Evolutionary conservation across 495 filamentous ascomycete genomes (phyloP).

Genomic region (Hypoxylon crocopeplum): DNA sequence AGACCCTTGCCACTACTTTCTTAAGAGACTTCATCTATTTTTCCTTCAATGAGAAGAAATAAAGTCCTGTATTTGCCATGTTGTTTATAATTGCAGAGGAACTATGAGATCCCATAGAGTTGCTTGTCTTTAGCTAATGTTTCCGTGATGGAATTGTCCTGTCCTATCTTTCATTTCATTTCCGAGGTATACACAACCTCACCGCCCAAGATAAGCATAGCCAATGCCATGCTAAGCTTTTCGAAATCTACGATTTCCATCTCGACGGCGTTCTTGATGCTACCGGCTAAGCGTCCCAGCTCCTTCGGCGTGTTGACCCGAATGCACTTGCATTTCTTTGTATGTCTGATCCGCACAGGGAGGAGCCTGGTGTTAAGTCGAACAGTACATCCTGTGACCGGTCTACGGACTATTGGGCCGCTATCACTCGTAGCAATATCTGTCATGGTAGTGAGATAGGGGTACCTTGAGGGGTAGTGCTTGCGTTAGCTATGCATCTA

Average conservation of each 20-base stretch:
- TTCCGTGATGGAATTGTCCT: too few species aligned
- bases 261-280: constrained; percentile 3
- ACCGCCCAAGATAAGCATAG: constrained; percentile 21
- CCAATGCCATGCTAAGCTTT: constrained; percentile 18
- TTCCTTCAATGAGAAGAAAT: too few species aligned
- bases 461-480: too few species aligned
- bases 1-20: too few species aligned
- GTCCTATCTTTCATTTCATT: neutral
- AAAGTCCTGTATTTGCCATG: too few species aligned
- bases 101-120: too few species aligned
- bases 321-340: constrained; percentile 25
- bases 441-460: too few species aligned
- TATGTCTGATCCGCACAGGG: constrained; percentile 4
- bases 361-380: constrained; percentile 5
- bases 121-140: too few species aligned
- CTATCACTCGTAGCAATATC: neutral
- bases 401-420: constrained; percentile 5
- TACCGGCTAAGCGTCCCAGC: neutral
- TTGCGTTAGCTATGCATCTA: too few species aligned
- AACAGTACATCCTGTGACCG: constrained; percentile 22
- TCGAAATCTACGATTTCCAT: constrained; percentile 11
- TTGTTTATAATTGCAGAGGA: too few species aligned
- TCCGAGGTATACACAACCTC: constrained; percentile 1
- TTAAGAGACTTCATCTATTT: too few species aligned
- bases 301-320: neutral